Base-by-base conservation (phyloP, 495 filamentous ascomycete genomes). In the Staphylotrichum longicolle region DNA sequence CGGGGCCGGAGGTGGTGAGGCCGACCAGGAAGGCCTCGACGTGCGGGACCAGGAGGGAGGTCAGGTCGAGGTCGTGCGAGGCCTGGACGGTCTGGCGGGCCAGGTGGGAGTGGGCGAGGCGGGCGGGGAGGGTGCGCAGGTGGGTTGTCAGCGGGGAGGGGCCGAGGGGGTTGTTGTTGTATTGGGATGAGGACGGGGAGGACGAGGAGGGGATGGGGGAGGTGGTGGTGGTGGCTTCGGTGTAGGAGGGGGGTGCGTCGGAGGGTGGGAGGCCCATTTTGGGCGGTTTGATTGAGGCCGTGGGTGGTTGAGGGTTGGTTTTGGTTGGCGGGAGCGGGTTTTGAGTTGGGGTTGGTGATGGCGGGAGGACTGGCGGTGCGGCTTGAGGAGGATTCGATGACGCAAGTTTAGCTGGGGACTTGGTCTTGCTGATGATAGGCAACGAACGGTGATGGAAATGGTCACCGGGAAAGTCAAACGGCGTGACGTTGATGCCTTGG, bases 131-230 rank as follows among this genome's bases (percentile, higher is more conserved):
- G 11, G 72, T 68, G 8, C 60, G 48, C 10, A 80, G 66, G 66
- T 80, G 75, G 5, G 64, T 54, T 32, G 75, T 71, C n/a, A 79
- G 64, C 11, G 74, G 68, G 46, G 72, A 75, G 42, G 72, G 68
- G 33, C 68, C 50, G 15, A 64, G 55, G 11, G 49, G 61, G 32
- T 34, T 34, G 37, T 6, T 15, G 34, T 12, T n/a, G 32, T n/a
- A 37, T 34, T 49, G 66, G 37, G 49, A 30, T 12, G 30, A 54
- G 2, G 20, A 27, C 20, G 40, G 33, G 33, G 57, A 33, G 46
- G 47, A 7, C 20, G 47, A 12, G 59, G 59, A 30, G 50, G n/a
- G 15, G 30, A 45, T 0, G 15, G 45, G 35, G 37, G 57, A 40
- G 46, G 54, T 3, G 35, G 54, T 39, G 60, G 51, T 14, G 54